Conservation (phyloP, 2,329 filamentous ascomycete genomes). For the Colletotrichum tropicale region DNA sequence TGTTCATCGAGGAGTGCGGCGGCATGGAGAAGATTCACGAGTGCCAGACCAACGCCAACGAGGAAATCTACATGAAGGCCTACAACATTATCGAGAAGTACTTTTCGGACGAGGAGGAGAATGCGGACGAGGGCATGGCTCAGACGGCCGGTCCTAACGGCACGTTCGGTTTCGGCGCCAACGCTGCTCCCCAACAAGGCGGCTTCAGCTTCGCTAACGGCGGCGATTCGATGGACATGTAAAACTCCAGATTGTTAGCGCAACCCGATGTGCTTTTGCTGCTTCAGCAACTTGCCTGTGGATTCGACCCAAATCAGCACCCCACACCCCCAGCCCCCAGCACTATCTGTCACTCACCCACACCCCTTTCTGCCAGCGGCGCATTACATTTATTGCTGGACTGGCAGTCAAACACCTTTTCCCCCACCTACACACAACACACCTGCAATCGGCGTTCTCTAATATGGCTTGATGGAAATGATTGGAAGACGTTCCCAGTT, state of each 20-base stretch:
- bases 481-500: constrained; percentile 22
- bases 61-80: constrained; percentile 99
- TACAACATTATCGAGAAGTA: constrained; percentile 99
- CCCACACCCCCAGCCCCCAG: background rate
- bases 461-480: constrained; percentile 42
- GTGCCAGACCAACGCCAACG: constrained; percentile 99
- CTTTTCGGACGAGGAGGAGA: constrained; percentile 98
- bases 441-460: constrained; percentile 31
- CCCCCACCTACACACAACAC: constrained; percentile 18
- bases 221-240: constrained; percentile 71
- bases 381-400: constrained; percentile 1
- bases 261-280: background rate
- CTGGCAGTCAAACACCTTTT: constrained; percentile 20
- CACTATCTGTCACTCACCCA: constrained; percentile 5
- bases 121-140: constrained; percentile 80
- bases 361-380: constrained; percentile 7
- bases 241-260: constrained; percentile 30
- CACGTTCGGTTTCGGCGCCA: constrained; percentile 80
- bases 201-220: constrained; percentile 93
- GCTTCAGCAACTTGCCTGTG: background rate
- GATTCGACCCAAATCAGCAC: background rate
- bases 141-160: constrained; percentile 72
- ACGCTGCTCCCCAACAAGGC: constrained; percentile 65
- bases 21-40: constrained; percentile 99
- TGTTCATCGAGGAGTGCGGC: constrained; percentile 98